Evolutionary conservation across 371 early-diverging fungal genomes (phyloP), one percentile per base, ranked within the genome.

Genomic region (Syncephalastrum racemosum): DNA sequence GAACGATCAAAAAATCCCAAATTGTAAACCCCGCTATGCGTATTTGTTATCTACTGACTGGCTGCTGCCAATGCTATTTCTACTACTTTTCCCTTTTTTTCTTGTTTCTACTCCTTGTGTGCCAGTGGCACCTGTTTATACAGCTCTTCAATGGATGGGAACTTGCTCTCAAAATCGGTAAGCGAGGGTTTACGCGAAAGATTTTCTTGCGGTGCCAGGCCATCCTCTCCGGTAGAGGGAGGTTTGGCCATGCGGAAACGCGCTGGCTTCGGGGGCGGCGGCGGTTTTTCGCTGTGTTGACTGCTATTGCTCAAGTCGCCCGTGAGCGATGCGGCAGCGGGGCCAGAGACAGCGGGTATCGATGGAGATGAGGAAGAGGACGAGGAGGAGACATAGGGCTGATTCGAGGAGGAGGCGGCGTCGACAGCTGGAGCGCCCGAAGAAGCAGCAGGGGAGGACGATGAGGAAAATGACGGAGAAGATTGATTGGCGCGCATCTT

Each of bases 251-350:
- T 20, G 45, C 77, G 70, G 49, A 77, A 70, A 22, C 74, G 57
- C 8, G 77, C 74, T 7, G 77, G 77, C 48, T 77, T 77, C 0
- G 77, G 77, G 25, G 77, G 77, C 2, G 77, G 74, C 10, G 63
- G 25, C 3, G 73, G 73, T 53, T 71, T 27, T 27, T 27, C 7
- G 27, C 27, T 27, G 27, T 27, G 27, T 27, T 27, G 27, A 27
- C 27, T 27, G 27, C 7, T 4, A 27, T 27, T 27, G 27, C 27
- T 27, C 27, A 27, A 7, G 27, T 27, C 27, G 7, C 27, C 27
- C 27, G 27, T 62, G 50, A 52, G 59, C 36, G 57, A 47, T 18
- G 27, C 18, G 36, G 57, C 40, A 22, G 36, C 39, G 18, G 36
- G 54, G n/a, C 44, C 16, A 53, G 12, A 27, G 4, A 22, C n/a